Evolutionary conservation across 345 rosid species (phyloP).

Genomic region (Hibiscus syriacus): DNA sequence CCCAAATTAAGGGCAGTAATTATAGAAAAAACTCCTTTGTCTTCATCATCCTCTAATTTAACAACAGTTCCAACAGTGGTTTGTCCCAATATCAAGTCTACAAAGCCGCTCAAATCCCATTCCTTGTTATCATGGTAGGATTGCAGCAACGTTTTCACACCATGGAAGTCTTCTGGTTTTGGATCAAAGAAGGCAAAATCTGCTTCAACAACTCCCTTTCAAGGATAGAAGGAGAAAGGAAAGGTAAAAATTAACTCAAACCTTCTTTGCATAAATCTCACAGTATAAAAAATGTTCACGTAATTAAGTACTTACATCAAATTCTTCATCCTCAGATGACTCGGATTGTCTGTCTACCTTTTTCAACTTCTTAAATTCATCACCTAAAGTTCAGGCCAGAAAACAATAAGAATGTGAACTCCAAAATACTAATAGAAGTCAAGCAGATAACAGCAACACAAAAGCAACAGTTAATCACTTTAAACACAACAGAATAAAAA

Average conservation of each 20-base stretch:
- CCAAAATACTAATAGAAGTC: not conserved
- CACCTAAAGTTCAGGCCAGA: conserved; percentile 12
- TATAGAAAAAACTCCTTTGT: conserved; percentile 49
- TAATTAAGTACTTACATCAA: conserved; percentile 31
- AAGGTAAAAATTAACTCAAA: not conserved
- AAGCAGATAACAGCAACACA: conserved; percentile 1
- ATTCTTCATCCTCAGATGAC: conserved; percentile 56
- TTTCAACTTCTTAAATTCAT: conserved; percentile 17
- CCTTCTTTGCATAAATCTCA: not conserved
- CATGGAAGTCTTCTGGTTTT: conserved; percentile 67
- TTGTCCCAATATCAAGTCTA: conserved; percentile 74
- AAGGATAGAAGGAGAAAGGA: conserved; percentile 9
- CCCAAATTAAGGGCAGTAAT: conserved; percentile 64
- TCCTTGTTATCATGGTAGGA: conserved; percentile 58
- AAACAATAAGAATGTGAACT: not conserved
- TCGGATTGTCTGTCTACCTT: conserved; percentile 23
- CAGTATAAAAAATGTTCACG: not conserved
- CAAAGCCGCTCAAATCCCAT: conserved; percentile 92
- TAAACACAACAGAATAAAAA: not conserved
- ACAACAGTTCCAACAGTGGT: conserved; percentile 88
- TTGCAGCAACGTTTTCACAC: conserved; percentile 62
- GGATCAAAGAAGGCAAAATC: conserved; percentile 95
- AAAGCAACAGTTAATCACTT: not conserved
- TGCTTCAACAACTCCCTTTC: conserved; percentile 68
- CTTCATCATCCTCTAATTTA: conserved; percentile 75